These are phyloP conservation scores for Pythium insidiosum DNA, from an alignment of 352 stramenopile species.

Conservation along the genomic window DNA sequence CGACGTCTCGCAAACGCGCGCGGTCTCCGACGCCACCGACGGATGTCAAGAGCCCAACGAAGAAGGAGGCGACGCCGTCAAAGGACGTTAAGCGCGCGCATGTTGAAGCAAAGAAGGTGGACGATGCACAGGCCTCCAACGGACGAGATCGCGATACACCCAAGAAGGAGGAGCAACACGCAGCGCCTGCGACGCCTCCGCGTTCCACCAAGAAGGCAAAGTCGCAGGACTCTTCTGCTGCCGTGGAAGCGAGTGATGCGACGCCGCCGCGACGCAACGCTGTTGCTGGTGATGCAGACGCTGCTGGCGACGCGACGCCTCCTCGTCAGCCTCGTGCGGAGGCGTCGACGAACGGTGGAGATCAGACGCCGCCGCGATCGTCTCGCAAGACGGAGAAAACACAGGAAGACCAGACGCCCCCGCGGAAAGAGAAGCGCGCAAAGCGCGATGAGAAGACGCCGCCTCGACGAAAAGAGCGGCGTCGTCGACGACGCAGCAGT, in stretches of 20 bases:
- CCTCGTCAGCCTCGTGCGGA: no score
- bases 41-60: no score
- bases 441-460: slow-evolving; percentile 1
- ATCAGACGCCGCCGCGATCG: slow-evolving; percentile 3
- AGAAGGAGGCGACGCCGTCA: neutral
- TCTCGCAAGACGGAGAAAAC: slow-evolving; percentile 1
- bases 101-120: neutral
- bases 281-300: neutral
- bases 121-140: no score
- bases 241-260: neutral
- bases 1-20: no score
- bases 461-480: neutral
- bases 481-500: neutral
- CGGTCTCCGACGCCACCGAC: no score
- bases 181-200: neutral
- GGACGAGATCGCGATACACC: neutral
- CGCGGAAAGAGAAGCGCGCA: neutral
- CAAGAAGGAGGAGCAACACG: neutral
- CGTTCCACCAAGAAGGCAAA: neutral
- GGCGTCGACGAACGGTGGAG: no score
- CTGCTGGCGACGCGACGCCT: no score
- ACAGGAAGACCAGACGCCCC: slow-evolving; percentile 2
- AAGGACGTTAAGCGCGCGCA: neutral
- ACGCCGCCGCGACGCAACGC: slow-evolving; percentile 6
- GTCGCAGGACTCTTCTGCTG: neutral